Evolutionary conservation across 2,329 filamentous ascomycete genomes (phyloP).

Genomic region (Fusarium sublunatum): DNA sequence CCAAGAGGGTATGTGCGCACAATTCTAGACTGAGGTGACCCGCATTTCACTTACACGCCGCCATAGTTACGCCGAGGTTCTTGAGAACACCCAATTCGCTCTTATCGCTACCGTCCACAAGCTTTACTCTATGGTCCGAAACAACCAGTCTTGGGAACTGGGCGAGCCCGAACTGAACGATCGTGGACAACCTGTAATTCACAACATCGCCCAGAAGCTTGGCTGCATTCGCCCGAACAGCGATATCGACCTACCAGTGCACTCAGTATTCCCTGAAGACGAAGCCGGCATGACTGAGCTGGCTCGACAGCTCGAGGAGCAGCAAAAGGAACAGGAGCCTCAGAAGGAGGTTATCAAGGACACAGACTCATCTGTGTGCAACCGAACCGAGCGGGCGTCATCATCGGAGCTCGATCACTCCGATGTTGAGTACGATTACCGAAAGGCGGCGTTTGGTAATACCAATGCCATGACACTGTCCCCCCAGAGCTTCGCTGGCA

Average conservation of each 20-base stretch:
- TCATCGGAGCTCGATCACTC: conserved; percentile 67
- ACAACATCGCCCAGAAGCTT: conserved; percentile 72
- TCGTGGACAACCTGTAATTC: conserved; percentile 70
- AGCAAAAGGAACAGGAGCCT: conserved; percentile 55
- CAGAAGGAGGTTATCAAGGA: conserved; percentile 47
- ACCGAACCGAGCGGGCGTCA: conserved; percentile 60
- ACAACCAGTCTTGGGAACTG: conserved; percentile 67
- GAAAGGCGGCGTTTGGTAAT: conserved; percentile 59
- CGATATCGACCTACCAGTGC: conserved; percentile 68
- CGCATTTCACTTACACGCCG: conserved; percentile 37
- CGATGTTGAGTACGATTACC: conserved; percentile 66
- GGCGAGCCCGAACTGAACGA: conserved; percentile 74
- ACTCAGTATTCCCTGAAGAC: conserved; percentile 71
- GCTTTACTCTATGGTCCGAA: conserved; percentile 72
- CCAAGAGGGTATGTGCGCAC: conserved; percentile 64
- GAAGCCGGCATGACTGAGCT: conserved; percentile 68
- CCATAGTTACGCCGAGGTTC: conserved; percentile 69
- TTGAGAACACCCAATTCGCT: conserved; percentile 73
- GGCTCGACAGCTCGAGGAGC: conserved; percentile 64
- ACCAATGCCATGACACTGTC: conserved; percentile 62
- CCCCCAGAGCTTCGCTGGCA: conserved; percentile 62
- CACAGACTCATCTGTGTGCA: conserved; percentile 40
- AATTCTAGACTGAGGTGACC: background rate
- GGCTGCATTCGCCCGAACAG: conserved; percentile 72
- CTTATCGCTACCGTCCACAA: conserved; percentile 74